Base-by-base conservation (phyloP, 768 basidiomycete genomes). In the Mycena belliarum region DNA sequence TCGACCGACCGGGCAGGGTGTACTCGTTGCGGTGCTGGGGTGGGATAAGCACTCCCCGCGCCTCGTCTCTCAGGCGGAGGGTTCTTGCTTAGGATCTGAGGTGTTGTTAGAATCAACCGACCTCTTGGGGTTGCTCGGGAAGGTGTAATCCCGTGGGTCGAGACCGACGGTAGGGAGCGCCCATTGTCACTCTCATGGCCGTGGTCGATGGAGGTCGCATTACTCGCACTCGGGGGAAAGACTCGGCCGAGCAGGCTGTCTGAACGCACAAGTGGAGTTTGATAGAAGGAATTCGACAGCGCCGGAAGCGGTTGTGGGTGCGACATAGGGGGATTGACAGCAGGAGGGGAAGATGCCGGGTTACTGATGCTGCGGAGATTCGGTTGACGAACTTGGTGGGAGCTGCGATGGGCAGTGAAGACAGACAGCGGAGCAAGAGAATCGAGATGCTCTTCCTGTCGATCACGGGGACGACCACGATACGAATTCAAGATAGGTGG, bases 181-280 rank as follows among this genome's bases (percentile, higher is more conserved):
- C 61, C 64, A 51, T 63, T 66, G 46, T 69, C 68, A 40, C 60
- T 67, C 9, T 32, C 60, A 49, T 55, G 60, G 3, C 51, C 59
- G 32, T 60, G 47, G 28, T 59, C 55, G 15, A 49, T 47, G 15
- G 61, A 63, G 7, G 40, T 21, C 12, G 54, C 40, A 23, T 57
- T 57, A 57, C 65, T 64, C 10, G 66, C 66, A 26, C 50, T 69
- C 8, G 66, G 61, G 9, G 68, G 70, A 33, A 71, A 71, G 35
- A 71, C 56, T 32, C 68, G 66, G 23, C 65, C 70, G 20, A 69
- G 52, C 15, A 71, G 61, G 47, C 68, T 71, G 41, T 71, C 70
- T 18, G 56, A 59, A 24, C 57, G 57, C 25, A 41, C n/a, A 38
- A 56, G 28, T 15, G 49, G 28, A 41, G 44, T 14, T 40, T 52